A percentile compares a stretch with the other conserved stretches of the same genome.
phyloP scores from a whole-genome alignment of 306 rosid species.

The Adenanthera pavonina region DNA sequence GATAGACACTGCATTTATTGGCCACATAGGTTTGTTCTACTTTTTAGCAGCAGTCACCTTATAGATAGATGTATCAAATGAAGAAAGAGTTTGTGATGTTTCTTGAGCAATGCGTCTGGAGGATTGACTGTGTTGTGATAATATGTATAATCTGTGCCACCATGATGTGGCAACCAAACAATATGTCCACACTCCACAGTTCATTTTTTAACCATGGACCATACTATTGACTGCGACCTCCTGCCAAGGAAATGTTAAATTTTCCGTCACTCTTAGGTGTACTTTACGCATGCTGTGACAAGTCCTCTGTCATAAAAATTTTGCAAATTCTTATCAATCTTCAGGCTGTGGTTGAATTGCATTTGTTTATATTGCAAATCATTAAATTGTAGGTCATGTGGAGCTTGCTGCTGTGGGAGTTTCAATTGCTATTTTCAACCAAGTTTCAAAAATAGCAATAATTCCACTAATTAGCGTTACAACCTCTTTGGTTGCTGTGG shows the following conservation, averaged over 20 bases:
- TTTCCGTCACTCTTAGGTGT: neutral
- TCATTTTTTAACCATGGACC: neutral
- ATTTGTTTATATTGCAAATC: slow-evolving; percentile 2
- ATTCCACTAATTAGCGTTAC: slow-evolving; percentile 88
- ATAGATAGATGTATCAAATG: neutral
- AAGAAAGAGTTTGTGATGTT: slow-evolving; percentile 10
- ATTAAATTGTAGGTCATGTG: slow-evolving; percentile 61
- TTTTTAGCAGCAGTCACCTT: slow-evolving; percentile 2
- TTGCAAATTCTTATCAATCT: neutral
- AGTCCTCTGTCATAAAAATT: neutral
- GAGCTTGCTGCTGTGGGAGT: slow-evolving; percentile 95
- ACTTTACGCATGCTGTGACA: neutral
- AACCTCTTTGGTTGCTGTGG: slow-evolving; percentile 90
- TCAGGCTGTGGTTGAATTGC: neutral
- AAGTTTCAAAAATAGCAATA: slow-evolving; percentile 79
- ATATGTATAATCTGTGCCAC: neutral
- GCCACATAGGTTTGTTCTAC: slow-evolving; percentile 47
- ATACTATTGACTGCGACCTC: neutral
- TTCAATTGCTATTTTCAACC: slow-evolving; percentile 87
- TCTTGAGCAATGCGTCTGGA: slow-evolving; percentile 3
- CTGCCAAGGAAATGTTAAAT: slow-evolving; percentile 8
- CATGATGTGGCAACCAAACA: neutral
- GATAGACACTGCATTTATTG: slow-evolving; percentile 55
- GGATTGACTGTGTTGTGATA: slow-evolving; percentile 5
- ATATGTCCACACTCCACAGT: neutral